Evolutionary conservation across 1,284 basidiomycete species (phyloP).

Genomic region (Ustilago xerochloae): DNA sequence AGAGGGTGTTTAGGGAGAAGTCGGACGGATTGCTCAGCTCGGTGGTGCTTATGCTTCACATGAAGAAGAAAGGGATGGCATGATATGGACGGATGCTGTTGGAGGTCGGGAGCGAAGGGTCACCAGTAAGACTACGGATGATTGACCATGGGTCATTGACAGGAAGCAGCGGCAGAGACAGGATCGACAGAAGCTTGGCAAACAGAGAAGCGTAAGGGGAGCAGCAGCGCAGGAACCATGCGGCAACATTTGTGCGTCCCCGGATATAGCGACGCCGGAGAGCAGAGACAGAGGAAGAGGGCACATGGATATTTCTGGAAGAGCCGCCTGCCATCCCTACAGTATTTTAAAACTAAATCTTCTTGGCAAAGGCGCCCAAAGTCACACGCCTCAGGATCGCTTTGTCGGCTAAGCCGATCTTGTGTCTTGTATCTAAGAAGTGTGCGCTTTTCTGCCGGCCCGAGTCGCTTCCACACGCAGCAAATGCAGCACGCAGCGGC

Average conservation of each 20-base stretch:
- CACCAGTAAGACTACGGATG: neutral
- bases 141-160: neutral
- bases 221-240: neutral
- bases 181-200: constrained; percentile 15
- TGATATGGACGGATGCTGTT: neutral
- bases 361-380: too few relatives aligned
- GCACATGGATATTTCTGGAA: neutral
- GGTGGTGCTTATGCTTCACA: neutral
- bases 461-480: neutral
- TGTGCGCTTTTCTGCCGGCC: neutral
- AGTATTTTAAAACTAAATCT: too few relatives aligned
- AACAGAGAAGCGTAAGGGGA: neutral
- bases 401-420: neutral
- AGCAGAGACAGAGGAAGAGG: too few relatives aligned
- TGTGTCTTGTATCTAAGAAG: neutral
- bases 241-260: too few relatives aligned
- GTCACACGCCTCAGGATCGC: neutral
- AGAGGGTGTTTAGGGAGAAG: neutral
- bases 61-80: neutral
- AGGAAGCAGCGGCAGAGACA: neutral
- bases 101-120: neutral
- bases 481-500: neutral
- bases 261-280: too few relatives aligned
- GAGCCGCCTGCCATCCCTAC: too few relatives aligned
- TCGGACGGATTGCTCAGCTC: neutral